phyloP scores from a whole-genome alignment of 2,329 filamentous ascomycete species.

The Lanzia echinophila region DNA sequence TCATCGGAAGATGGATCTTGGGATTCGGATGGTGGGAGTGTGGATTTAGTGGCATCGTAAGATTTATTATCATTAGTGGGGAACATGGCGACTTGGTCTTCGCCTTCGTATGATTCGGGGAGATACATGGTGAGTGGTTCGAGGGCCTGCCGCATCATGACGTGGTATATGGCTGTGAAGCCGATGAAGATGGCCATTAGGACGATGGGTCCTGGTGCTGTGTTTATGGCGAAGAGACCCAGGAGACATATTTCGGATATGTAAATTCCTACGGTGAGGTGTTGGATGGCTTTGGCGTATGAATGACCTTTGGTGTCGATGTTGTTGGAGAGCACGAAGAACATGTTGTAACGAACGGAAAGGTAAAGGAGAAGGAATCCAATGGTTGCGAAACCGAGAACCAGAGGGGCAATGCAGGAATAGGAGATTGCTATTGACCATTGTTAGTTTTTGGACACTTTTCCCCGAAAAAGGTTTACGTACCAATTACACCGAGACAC shows the following conservation, averaged over 20 bases:
- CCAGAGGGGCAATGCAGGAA: constrained; percentile 76
- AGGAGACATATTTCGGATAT: constrained; percentile 76
- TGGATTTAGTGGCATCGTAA: constrained; percentile 25
- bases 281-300: constrained; percentile 81
- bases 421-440: constrained; percentile 62
- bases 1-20: constrained; percentile 14
- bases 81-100: constrained; percentile 19
- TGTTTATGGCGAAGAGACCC: constrained; percentile 70
- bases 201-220: constrained; percentile 60
- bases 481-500: constrained; percentile 73
- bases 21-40: constrained; percentile 28
- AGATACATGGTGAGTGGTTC: constrained; percentile 69
- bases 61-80: constrained; percentile 13
- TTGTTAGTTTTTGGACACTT: constrained; percentile 7
- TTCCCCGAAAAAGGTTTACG: constrained; percentile 27
- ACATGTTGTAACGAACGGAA: constrained; percentile 83
- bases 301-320: constrained; percentile 85
- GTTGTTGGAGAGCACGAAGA: constrained; percentile 75
- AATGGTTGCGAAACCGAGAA: constrained; percentile 73
- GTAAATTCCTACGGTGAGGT: constrained; percentile 79
- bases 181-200: constrained; percentile 72
- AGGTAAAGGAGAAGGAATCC: constrained; percentile 78
- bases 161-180: constrained; percentile 69
- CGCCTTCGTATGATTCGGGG: constrained; percentile 52
- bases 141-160: constrained; percentile 66